These are phyloP conservation scores for Penicillium decumbens DNA, from an alignment of 2,329 filamentous ascomycete species.

Conservation along the genomic window DNA sequence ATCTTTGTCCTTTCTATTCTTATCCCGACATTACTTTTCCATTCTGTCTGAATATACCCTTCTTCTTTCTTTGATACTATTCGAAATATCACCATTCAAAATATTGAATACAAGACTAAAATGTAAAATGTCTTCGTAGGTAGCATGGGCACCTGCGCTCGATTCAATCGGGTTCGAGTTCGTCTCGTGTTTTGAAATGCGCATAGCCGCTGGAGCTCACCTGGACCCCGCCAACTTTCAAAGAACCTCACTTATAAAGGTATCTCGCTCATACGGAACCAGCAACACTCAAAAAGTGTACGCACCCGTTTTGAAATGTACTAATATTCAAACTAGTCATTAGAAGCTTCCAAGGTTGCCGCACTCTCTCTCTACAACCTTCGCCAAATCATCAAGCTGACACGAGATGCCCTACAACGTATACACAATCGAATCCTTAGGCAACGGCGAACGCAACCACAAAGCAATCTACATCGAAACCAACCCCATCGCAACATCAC, in stretches of 20 bases:
- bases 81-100: background rate
- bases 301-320: too few relatives aligned
- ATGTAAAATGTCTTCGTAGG: background rate
- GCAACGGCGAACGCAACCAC: conserved; percentile 11
- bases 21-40: background rate
- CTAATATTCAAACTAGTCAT: background rate
- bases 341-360: background rate
- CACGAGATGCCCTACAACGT: conserved; percentile 7
- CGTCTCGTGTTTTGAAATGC: background rate
- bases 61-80: background rate
- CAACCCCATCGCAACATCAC: conserved; percentile 1
- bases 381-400: background rate
- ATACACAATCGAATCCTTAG: conserved; percentile 14
- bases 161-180: too few relatives aligned
- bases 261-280: too few relatives aligned
- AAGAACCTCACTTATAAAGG: background rate
- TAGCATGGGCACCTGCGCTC: too few relatives aligned
- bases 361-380: background rate
- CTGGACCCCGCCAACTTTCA: background rate
- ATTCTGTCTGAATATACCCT: conserved; percentile 7
- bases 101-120: background rate
- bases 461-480: conserved; percentile 19
- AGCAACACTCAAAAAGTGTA: too few relatives aligned
- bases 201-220: background rate
- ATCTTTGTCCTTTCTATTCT: background rate